These are phyloP conservation scores for Akanthomyces uredinophilus DNA, from an alignment of 2,329 filamentous ascomycete species.

Conservation along the genomic window DNA sequence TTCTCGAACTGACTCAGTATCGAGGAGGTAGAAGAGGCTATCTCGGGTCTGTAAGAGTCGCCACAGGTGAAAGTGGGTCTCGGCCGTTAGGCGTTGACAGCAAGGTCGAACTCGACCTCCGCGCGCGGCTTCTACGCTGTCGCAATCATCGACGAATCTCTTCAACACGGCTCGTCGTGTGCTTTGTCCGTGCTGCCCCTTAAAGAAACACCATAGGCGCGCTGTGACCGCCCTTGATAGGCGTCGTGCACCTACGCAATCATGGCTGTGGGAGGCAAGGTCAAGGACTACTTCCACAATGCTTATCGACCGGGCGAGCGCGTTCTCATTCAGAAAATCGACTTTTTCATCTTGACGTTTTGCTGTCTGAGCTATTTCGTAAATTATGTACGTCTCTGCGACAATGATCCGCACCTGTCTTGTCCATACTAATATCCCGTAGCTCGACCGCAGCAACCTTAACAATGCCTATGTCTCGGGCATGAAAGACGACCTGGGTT, in stretches of 20 bases:
- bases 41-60: too few species aligned
- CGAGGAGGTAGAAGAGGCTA: too few species aligned
- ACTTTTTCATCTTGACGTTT: conserved; percentile 61
- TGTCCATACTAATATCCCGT: background rate
- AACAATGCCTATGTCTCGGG: conserved; percentile 35
- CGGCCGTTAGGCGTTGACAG: too few species aligned
- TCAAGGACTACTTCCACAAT: conserved; percentile 31
- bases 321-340: conserved; percentile 51
- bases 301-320: conserved; percentile 35
- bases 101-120: background rate
- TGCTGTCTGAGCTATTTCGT: conserved; percentile 55
- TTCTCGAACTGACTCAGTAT: too few species aligned
- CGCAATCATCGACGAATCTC: background rate
- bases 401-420: background rate
- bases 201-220: background rate
- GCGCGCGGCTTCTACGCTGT: background rate
- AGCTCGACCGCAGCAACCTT: conserved; percentile 36
- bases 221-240: background rate
- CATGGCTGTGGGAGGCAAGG: conserved; percentile 13
- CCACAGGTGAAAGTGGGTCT: too few species aligned
- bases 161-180: background rate
- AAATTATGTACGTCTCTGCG: conserved; percentile 40
- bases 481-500: conserved; percentile 33
- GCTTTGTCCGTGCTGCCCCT: background rate
- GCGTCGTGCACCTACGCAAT: background rate